Base-by-base conservation (phyloP, 208 protist genomes). In the Trypanosoma rangeli region DNA sequence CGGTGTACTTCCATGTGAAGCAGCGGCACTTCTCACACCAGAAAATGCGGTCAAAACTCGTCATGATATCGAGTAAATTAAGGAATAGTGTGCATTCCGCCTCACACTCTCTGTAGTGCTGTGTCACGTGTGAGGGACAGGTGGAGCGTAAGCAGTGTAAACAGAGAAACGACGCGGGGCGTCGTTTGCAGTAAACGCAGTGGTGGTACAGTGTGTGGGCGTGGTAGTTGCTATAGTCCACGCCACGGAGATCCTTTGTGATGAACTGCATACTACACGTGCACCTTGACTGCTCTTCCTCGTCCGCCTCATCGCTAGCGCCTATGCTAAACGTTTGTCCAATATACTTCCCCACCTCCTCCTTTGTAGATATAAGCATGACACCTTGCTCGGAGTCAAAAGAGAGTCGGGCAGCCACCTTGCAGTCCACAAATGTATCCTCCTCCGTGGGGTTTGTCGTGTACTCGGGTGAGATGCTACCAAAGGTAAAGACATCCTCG, bases 1-100 rank as follows among this genome's bases (percentile, higher is more conserved):
- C 84, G 31, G 85, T 90, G 68, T 93, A 73, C 66, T 80, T 80
- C 83, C 85, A 93, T 26, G 87, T 93, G 70, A 93, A 93, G 28
- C 70, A 74, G 56, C 63, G 54, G 44, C 87, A 93, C 70, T 71
- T 74, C 67, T 93, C 87, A 63, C 87, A 93, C 87, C 87, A 93
- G 55, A 90, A 93, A 46, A 90, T 79, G 46, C 87, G 82, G 58
- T 90, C 80, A 59, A 83, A 93, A 75, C 83, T 89, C 29, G 76
- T 88, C 79, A 83, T 89, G 63, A 93, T 87, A 62, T 93, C 87
- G 15, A 86, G 78, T n/a, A 83, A 50, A 54, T 93, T 93, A 13
- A 93, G 52, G 67, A 87, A 93, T 16, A 93, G 76, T 15, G 79
- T 85, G 61, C 87, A 93, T 28, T 61, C 31, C 35, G 44, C 48